Conservation (phyloP, 1,284 basidiomycete species). For the Mrakiaceae sp. region DNA sequence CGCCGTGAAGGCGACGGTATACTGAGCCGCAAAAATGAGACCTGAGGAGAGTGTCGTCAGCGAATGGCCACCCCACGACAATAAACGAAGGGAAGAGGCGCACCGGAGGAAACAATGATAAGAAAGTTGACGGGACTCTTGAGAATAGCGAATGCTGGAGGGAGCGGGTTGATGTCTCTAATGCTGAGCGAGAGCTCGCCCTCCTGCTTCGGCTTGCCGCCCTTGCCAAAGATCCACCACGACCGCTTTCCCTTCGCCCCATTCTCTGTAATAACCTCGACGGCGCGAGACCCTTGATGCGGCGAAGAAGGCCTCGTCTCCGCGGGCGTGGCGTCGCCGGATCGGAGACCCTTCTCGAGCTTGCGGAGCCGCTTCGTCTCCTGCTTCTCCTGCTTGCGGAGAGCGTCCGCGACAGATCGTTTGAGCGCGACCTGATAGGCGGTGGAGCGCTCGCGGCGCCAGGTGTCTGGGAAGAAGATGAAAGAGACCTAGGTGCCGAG, state of each 20-base stretch:
- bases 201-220: slow-evolving; percentile 20
- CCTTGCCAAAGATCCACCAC: slow-evolving; percentile 17
- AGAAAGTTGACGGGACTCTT: slow-evolving; percentile 53
- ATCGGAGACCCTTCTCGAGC: slow-evolving; percentile 20
- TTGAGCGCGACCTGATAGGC: slow-evolving; percentile 53
- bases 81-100: slow-evolving; percentile 19
- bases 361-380: slow-evolving; percentile 23
- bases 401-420: slow-evolving; percentile 28
- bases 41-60: slow-evolving; percentile 34
- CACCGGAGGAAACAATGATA: slow-evolving; percentile 58
- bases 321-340: slow-evolving; percentile 19
- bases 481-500: slow-evolving; percentile 39
- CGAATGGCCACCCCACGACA: background rate
- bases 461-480: slow-evolving; percentile 64
- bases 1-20: slow-evolving; percentile 57
- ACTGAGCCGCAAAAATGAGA: slow-evolving; percentile 56
- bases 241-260: background rate
- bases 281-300: background rate
- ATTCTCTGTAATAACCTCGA: slow-evolving; percentile 1
- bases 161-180: slow-evolving; percentile 60
- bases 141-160: slow-evolving; percentile 49
- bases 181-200: slow-evolving; percentile 46
- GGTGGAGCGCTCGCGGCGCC: slow-evolving; percentile 63
- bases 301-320: slow-evolving; percentile 19
- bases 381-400: slow-evolving; percentile 22